These are phyloP conservation scores for Sungouiella blattae DNA, from an alignment of 805 yeast genomes.

Conservation along the genomic window DNA sequence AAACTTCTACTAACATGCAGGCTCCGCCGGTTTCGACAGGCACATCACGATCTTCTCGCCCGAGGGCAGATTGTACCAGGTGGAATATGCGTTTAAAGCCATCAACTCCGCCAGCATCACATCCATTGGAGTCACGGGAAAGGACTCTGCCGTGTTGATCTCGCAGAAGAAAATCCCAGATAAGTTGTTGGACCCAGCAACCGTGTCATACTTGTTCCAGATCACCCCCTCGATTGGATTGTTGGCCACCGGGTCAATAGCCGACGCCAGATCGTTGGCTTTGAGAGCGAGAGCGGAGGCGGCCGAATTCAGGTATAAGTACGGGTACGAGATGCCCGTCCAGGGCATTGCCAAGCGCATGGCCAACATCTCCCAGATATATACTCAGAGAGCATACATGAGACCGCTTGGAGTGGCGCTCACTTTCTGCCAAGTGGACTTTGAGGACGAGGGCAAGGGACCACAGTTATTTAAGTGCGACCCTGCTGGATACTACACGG, in stretches of 20 bases:
- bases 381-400: slow-evolving; percentile 98
- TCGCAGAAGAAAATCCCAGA: slow-evolving; percentile 97
- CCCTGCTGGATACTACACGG: slow-evolving; percentile 94
- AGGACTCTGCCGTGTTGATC: slow-evolving; percentile 80
- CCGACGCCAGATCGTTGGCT: slow-evolving; percentile 91
- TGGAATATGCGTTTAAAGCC: slow-evolving; percentile 97
- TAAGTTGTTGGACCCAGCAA: slow-evolving; percentile 80
- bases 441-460: slow-evolving; percentile 78
- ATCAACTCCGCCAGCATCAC: slow-evolving; percentile 90
- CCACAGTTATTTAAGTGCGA: slow-evolving; percentile 90
- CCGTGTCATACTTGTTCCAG: slow-evolving; percentile 82
- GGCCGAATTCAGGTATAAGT: slow-evolving; percentile 88
- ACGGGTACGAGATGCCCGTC: slow-evolving; percentile 96
- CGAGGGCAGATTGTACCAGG: slow-evolving; percentile 96
- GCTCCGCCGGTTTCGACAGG: slow-evolving; percentile 95
- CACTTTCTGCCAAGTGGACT: slow-evolving; percentile 71
- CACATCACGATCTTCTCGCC: slow-evolving; percentile 98
- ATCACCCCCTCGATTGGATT: slow-evolving; percentile 82
- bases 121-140: slow-evolving; percentile 82
- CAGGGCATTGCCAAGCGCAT: slow-evolving; percentile 89
- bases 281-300: slow-evolving; percentile 92
- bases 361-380: slow-evolving; percentile 93
- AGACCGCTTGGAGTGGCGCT: slow-evolving; percentile 94
- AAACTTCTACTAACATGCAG: slow-evolving; percentile 53
- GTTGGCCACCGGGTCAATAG: slow-evolving; percentile 92